phyloP scores from a whole-genome alignment of 345 rosid genomes.

The Noccaea caerulescens region DNA sequence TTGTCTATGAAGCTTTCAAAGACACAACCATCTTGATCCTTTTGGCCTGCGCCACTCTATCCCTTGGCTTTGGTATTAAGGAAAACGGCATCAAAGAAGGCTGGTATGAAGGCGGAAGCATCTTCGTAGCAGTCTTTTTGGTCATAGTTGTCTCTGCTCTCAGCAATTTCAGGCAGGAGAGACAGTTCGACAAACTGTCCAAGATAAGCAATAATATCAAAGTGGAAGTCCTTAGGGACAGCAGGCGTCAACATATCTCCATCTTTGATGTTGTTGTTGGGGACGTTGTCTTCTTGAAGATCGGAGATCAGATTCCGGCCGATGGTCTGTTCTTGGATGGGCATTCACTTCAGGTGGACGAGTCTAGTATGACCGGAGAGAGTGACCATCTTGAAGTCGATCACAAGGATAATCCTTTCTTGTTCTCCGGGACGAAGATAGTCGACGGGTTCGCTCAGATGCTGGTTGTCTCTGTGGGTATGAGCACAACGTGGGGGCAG shows the following conservation, averaged over 20 bases:
- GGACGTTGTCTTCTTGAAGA: constrained; percentile 59
- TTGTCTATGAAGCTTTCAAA: constrained; percentile 61
- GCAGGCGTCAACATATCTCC: constrained; percentile 49
- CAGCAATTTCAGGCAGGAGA: constrained; percentile 57
- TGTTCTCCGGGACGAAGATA: constrained; percentile 60
- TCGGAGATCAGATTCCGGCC: constrained; percentile 64
- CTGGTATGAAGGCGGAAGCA: constrained; percentile 71
- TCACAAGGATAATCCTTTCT: constrained; percentile 48
- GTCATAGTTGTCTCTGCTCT: constrained; percentile 54
- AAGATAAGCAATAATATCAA: constrained; percentile 55
- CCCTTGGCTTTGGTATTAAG: constrained; percentile 59
- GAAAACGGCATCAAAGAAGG: constrained; percentile 57
- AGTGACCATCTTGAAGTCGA: constrained; percentile 51
- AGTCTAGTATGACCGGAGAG: constrained; percentile 65
- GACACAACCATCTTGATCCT: constrained; percentile 63
- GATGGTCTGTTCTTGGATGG: constrained; percentile 61
- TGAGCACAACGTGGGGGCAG: constrained; percentile 69
- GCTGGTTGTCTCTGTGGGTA: constrained; percentile 67
- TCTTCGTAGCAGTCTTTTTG: constrained; percentile 57
- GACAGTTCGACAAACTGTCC: constrained; percentile 58
- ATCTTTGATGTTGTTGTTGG: constrained; percentile 67
- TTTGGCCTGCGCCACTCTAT: constrained; percentile 53
- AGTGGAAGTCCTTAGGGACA: constrained; percentile 56
- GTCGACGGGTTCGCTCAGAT: constrained; percentile 56
- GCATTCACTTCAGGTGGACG: constrained; percentile 54